Conservation (phyloP, 768 basidiomycete genomes). For the Amanita molliuscula region DNA sequence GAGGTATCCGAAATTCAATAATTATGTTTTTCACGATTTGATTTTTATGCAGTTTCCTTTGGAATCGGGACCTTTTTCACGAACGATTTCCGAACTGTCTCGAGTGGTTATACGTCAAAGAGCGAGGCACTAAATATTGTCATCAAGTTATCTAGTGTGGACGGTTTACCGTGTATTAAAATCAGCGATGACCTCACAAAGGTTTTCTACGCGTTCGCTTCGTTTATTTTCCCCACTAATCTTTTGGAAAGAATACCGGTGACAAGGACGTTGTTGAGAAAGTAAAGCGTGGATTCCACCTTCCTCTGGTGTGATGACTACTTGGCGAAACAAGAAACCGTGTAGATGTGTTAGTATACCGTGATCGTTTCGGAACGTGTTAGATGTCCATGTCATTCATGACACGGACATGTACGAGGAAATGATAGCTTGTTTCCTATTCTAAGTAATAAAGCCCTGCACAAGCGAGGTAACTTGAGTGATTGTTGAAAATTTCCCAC, state of each 20-base stretch:
- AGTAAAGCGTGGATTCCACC: slow-evolving; percentile 45
- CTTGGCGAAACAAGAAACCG: not conserved
- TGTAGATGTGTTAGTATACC: not conserved
- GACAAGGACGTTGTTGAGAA: slow-evolving; percentile 43
- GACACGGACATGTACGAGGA: not conserved
- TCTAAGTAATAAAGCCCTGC: not conserved
- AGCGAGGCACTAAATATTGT: slow-evolving; percentile 91
- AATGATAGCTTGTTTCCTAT: not conserved
- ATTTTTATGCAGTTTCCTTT: slow-evolving; percentile 52
- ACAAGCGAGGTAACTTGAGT: not conserved
- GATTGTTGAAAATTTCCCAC: not conserved
- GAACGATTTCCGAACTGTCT: slow-evolving; percentile 66
- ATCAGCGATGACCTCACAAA: slow-evolving; percentile 89
- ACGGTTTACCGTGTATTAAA: slow-evolving; percentile 76
- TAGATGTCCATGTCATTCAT: not conserved
- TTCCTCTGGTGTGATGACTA: slow-evolving; percentile 9
- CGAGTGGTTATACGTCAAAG: slow-evolving; percentile 34
- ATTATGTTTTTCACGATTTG: not conserved
- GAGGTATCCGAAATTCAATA: slow-evolving; percentile 24
- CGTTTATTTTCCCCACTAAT: not conserved
- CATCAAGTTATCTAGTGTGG: slow-evolving; percentile 77
- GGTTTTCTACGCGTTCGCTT: slow-evolving; percentile 20
- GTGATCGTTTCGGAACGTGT: not conserved
- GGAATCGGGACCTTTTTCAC: slow-evolving; percentile 92
- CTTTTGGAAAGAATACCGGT: slow-evolving; percentile 51